Evolutionary conservation across 208 protist genomes (phyloP).

Genomic region (Blastocrithidia nonstop): DNA sequence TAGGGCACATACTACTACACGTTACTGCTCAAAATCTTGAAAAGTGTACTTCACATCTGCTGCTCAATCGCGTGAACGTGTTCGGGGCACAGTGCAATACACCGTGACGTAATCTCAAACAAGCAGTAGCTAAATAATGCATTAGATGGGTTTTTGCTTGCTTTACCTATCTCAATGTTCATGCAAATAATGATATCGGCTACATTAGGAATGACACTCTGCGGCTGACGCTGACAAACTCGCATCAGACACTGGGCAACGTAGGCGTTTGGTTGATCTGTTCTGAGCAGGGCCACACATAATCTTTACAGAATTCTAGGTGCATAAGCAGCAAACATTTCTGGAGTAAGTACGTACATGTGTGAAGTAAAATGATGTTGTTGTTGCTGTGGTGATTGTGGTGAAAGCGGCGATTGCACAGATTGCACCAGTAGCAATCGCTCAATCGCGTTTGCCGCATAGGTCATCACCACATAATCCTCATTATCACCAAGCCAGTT

Average conservation of each 20-base stretch:
- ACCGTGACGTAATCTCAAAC: conserved; percentile 90
- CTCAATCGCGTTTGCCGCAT: conserved; percentile 88
- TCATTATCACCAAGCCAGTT: conserved; percentile 46
- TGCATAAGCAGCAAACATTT: conserved; percentile 25
- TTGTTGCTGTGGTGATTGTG: too few species aligned
- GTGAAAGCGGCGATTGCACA: conserved; percentile 1
- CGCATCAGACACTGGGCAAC: conserved; percentile 87
- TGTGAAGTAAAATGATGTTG: too few species aligned
- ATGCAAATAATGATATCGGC: conserved; percentile 38
- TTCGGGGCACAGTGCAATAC: conserved; percentile 52
- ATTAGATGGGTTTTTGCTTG: conserved; percentile 86
- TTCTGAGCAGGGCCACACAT: conserved; percentile 41
- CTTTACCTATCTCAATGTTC: conserved; percentile 22
- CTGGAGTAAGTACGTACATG: conserved; percentile 20
- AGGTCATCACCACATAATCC: conserved; percentile 80
- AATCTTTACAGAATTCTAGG: conserved; percentile 63
- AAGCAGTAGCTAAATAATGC: conserved; percentile 93
- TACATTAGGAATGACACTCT: conserved; percentile 28
- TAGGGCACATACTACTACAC: conserved; percentile 94
- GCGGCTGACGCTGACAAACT: conserved; percentile 32
- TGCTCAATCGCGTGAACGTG: conserved; percentile 54
- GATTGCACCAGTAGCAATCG: conserved; percentile 63
- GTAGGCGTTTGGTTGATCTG: conserved; percentile 70
- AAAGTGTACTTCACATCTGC: conserved; percentile 71
- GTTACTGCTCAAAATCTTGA: conserved; percentile 79